These are phyloP conservation scores for Fagopyrum tataricum DNA, from an alignment of 148 eudicot genomes.

Conservation along the genomic window DNA sequence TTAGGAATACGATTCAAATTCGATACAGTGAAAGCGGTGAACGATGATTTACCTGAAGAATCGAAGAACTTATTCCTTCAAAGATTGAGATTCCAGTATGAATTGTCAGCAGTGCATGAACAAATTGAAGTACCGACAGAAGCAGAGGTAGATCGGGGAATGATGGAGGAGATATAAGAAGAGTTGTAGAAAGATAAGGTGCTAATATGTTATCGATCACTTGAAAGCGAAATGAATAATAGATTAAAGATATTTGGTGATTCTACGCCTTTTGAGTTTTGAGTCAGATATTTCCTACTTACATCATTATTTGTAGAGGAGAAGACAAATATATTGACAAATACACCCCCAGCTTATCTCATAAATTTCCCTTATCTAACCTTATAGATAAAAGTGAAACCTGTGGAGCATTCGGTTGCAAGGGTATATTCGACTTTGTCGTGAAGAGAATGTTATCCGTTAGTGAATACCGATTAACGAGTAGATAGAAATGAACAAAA, in stretches of 20 bases:
- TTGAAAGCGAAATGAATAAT: slow-evolving; percentile 1
- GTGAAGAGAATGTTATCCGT: background rate
- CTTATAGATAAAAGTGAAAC: background rate
- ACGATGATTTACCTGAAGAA: background rate
- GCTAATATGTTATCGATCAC: background rate
- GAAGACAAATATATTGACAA: background rate
- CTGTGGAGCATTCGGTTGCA: background rate
- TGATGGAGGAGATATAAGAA: background rate
- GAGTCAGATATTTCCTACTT: background rate
- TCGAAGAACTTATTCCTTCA: background rate
- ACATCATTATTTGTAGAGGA: background rate
- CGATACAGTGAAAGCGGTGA: background rate
- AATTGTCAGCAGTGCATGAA: background rate
- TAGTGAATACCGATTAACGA: background rate
- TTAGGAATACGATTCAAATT: background rate
- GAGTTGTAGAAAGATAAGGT: background rate
- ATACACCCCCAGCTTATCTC: background rate
- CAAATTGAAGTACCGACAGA: background rate
- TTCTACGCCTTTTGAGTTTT: background rate
- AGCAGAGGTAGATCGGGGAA: background rate
- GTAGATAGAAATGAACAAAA: background rate
- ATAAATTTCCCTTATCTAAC: too few relatives aligned
- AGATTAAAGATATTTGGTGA: slow-evolving; percentile 6
- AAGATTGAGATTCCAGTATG: slow-evolving; percentile 3
- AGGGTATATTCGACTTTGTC: slow-evolving; percentile 4